Base-by-base conservation (phyloP, 1,284 basidiomycete genomes). In the Ceratobasidium sp. region DNA sequence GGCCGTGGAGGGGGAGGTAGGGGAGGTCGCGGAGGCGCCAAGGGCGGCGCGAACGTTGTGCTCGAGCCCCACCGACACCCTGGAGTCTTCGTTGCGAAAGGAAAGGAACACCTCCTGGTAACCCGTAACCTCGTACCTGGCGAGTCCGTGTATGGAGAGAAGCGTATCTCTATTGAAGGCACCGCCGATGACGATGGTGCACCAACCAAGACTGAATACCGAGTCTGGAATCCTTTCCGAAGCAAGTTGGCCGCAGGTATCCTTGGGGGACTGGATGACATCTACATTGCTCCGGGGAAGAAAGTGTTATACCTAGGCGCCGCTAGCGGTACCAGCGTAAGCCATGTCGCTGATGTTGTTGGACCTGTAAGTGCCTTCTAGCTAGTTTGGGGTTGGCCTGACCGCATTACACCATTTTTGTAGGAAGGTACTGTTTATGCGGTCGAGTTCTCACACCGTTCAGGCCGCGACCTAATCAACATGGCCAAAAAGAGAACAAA, bases 401-500 rank as follows among this genome's bases (percentile, higher is more conserved):
- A 72, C 36, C 17, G 33, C 44, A 22, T 53, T 62, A 44, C 48
- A 0, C 14, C 1, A 8, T 19, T 62, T 78, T 75, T 80, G 1
- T 78, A 95, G 93, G 96, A 98, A 80, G 97, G 97, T 75, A 90
- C 94, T 76, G 98, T 99, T 14, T 99, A 99, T 83, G 97, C 97
- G 53, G 98, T 99, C 75, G 97, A 99, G 85, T 99, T 99, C 86
- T 99, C 97, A 2, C 89, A 93, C 82, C 91, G 98, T 79, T 97
- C 96, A 76, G 97, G 97, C 59, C 94, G 97, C 85, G 97, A 99
- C 84, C 86, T 99, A 77, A 98, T 99, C 81, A 95, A 95, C 85
- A 99, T 99, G 98, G 97, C 98, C 69, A 99, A 99, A 87, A 99
- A 99, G 86, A 90, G 98, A 76, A 99, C 98, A 78, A 99, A 99